Evolutionary conservation across 1,139 yeast genomes (phyloP), one percentile per base, ranked within the genome.

Genomic region (Hansenula anomala): DNA sequence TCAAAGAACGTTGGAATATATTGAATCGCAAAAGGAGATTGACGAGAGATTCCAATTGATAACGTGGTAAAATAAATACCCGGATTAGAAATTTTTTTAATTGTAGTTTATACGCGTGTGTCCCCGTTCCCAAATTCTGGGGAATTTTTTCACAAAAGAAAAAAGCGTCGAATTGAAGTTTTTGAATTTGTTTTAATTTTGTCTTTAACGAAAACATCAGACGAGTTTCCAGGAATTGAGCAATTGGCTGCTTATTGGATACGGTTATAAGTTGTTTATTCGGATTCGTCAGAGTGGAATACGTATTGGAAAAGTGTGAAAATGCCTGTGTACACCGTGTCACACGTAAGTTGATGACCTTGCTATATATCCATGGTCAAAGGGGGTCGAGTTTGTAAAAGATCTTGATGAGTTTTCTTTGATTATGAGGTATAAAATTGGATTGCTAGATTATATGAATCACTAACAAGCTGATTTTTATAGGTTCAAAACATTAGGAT

Each of bases 321-420:
- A 23, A 81, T 81, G 89, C 85, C 86, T n/a, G 82, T 79, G n/a
- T 78, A 78, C 55, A 75, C 83, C 6, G 77, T 81, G 23, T 76
- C 86, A 16, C 86, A 80, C 52, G 85, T 76, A 43, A 33, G 59
- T 45, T 18, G 26, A 4, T 12, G 20, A 12, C 8, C 13, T 26
- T 26, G 28, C 25, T 23, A 23, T 10, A 23, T 23, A 20, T 20
- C 23, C 23, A 7, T 20, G 6, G 9, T 20, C 9, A 9, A 20
- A 20, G 23, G 9, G 23, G 6, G 23, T 7, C 9, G n/a, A n/a
- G n/a, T n/a, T n/a, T n/a, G n/a, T n/a, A n/a, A n/a, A n/a, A n/a
- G n/a, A n/a, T n/a, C n/a, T n/a, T n/a, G n/a, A n/a, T n/a, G n/a
- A n/a, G n/a, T n/a, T n/a, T n/a, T n/a, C n/a, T n/a, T n/a, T n/a